phyloP scores from a whole-genome alignment of 2,329 filamentous ascomycete species.

The Ophiocordyceps australis region DNA sequence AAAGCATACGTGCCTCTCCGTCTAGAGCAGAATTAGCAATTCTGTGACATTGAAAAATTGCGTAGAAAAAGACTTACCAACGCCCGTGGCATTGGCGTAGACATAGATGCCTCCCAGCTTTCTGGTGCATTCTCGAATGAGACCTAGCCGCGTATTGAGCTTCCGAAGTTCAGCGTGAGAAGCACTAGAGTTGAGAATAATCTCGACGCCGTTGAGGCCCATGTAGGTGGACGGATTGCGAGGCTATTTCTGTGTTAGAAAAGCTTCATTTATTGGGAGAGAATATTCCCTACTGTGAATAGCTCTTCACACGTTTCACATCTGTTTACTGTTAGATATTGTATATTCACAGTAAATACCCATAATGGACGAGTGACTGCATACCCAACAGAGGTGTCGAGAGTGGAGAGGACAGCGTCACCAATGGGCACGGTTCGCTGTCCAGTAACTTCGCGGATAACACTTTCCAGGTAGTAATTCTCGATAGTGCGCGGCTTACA shows the following conservation, averaged over 20 bases:
- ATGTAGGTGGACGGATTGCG: no score
- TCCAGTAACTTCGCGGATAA: neutral
- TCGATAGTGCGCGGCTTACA: neutral
- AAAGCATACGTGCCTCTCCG: neutral
- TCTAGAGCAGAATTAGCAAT: no score
- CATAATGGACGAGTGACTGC: neutral
- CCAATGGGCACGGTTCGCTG: slow-evolving; percentile 1
- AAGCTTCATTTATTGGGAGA: no score
- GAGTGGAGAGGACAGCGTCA: slow-evolving; percentile 1
- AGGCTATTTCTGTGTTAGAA: neutral
- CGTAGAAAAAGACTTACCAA: no score
- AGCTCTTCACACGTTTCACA: no score
- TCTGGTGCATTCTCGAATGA: slow-evolving; percentile 36
- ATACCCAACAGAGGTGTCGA: neutral
- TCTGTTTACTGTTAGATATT: slow-evolving; percentile 2
- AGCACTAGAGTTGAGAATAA: slow-evolving; percentile 5
- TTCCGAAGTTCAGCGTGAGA: slow-evolving; percentile 39
- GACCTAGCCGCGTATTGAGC: slow-evolving; percentile 39
- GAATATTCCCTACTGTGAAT: no score
- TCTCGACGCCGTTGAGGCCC: neutral
- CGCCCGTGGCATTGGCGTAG: slow-evolving; percentile 21
- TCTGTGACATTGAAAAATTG: no score
- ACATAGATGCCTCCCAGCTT: slow-evolving; percentile 41
- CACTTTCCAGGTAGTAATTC: slow-evolving; percentile 1
- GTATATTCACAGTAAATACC: neutral